Conservation (phyloP, 768 basidiomycete species). For the Flagelloscypha sp. region DNA sequence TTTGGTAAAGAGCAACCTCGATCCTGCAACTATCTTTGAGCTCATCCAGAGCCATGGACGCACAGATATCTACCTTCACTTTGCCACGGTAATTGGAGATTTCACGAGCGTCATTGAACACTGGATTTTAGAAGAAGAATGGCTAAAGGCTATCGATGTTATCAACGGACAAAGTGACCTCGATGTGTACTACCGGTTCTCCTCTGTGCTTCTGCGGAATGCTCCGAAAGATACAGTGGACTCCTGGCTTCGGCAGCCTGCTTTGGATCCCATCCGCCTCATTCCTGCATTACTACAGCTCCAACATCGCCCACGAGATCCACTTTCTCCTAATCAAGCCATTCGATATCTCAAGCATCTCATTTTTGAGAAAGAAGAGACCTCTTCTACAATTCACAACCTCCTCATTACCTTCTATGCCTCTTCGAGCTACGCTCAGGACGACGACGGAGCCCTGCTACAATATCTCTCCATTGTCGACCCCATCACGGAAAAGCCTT, state of each 20-base stretch:
- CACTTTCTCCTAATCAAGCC: constrained; percentile 73
- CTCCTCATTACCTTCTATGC: constrained; percentile 84
- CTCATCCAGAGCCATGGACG: constrained; percentile 90
- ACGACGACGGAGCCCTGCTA: constrained; percentile 72
- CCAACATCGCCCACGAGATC: constrained; percentile 65
- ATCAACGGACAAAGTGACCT: constrained; percentile 84
- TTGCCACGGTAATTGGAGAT: constrained; percentile 76
- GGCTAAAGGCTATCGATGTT: constrained; percentile 84
- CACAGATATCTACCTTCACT: constrained; percentile 87
- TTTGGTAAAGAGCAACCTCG: constrained; percentile 63
- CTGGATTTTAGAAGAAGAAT: constrained; percentile 88
- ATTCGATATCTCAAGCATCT: constrained; percentile 83
- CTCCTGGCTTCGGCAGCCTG: constrained; percentile 78
- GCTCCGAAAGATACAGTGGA: constrained; percentile 87
- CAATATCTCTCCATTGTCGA: constrained; percentile 80
- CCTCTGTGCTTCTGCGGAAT: constrained; percentile 78
- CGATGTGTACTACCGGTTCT: constrained; percentile 90
- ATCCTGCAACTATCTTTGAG: constrained; percentile 81
- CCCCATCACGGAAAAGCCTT: constrained; percentile 76
- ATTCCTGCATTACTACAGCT: constrained; percentile 83
- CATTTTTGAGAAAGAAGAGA: constrained; percentile 73
- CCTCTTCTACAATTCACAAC: constrained; percentile 86
- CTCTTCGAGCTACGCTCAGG: constrained; percentile 36
- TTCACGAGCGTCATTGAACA: constrained; percentile 80
- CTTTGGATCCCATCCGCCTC: constrained; percentile 74